Evolutionary conservation across 768 basidiomycete species (phyloP).

Genomic region (Calocera viscosa): DNA sequence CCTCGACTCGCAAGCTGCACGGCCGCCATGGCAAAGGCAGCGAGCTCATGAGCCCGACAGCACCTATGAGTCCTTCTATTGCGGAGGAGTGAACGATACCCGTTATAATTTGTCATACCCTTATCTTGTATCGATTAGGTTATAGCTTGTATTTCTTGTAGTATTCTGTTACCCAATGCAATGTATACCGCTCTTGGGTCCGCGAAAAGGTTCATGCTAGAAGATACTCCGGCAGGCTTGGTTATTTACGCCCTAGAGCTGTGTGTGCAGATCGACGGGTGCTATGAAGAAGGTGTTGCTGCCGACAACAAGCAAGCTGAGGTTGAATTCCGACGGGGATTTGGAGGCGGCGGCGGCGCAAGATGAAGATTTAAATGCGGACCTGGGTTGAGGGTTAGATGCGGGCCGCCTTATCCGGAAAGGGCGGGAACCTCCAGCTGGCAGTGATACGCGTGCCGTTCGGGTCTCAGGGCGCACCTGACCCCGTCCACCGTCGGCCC

Average conservation of each 20-base stretch:
- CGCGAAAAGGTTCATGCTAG: not conserved
- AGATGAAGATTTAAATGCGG: too few species aligned
- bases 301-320: too few species aligned
- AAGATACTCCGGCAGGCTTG: not conserved
- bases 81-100: not conserved
- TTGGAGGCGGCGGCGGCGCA: too few species aligned
- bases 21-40: not conserved
- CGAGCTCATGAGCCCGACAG: not conserved
- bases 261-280: too few species aligned
- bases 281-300: too few species aligned
- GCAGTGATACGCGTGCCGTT: not conserved
- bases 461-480: not conserved
- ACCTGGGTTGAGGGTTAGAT: not conserved
- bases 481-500: not conserved
- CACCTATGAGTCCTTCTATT: not conserved
- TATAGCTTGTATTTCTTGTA: not conserved
- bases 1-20: not conserved
- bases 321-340: too few species aligned
- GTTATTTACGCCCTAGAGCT: not conserved
- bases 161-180: not conserved
- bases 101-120: not conserved
- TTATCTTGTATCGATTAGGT: not conserved
- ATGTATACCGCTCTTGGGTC: not conserved
- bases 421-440: not conserved
- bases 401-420: not conserved